Evolutionary conservation across 179 eudicot genomes (phyloP).

Genomic region (Patellifolia procumbens): DNA sequence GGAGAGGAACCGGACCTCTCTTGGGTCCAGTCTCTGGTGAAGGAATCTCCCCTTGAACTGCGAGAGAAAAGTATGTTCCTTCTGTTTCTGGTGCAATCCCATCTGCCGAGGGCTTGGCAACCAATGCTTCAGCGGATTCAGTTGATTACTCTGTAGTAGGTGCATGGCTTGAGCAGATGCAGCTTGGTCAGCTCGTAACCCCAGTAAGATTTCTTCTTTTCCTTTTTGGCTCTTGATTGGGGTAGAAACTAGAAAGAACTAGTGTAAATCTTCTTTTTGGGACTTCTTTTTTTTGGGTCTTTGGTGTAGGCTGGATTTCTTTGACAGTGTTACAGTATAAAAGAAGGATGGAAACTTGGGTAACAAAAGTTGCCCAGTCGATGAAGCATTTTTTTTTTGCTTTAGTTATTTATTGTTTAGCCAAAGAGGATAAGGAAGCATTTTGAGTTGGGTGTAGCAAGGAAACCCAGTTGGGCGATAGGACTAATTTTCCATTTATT

Average conservation of each 20-base stretch:
- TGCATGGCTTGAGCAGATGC: constrained; percentile 72
- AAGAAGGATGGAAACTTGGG: constrained; percentile 12
- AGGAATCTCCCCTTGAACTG: constrained; percentile 58
- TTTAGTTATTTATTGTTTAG: constrained; percentile 13
- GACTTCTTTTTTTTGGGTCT: background rate
- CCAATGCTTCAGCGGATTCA: constrained; percentile 40
- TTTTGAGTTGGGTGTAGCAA: too few species aligned
- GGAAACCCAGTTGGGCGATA: too few species aligned
- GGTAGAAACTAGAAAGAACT: constrained; percentile 16
- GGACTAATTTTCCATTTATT: too few species aligned
- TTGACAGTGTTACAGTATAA: constrained; percentile 4
- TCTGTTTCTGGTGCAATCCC: constrained; percentile 30
- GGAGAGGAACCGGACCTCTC: constrained; percentile 66
- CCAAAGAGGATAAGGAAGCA: constrained; percentile 17
- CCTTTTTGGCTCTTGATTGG: constrained; percentile 8
- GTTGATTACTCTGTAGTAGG: too few species aligned
- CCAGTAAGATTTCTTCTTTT: constrained; percentile 28
- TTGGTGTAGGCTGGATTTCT: background rate
- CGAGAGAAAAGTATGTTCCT: constrained; percentile 29
- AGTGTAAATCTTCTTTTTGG: constrained; percentile 15
- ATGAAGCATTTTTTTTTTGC: constrained; percentile 4
- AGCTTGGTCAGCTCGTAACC: constrained; percentile 51
- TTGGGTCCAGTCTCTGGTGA: constrained; percentile 69
- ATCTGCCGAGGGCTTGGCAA: constrained; percentile 37
- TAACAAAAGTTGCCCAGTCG: background rate